Base-by-base conservation (phyloP, 345 rosid species). In the Citrus maxima region DNA sequence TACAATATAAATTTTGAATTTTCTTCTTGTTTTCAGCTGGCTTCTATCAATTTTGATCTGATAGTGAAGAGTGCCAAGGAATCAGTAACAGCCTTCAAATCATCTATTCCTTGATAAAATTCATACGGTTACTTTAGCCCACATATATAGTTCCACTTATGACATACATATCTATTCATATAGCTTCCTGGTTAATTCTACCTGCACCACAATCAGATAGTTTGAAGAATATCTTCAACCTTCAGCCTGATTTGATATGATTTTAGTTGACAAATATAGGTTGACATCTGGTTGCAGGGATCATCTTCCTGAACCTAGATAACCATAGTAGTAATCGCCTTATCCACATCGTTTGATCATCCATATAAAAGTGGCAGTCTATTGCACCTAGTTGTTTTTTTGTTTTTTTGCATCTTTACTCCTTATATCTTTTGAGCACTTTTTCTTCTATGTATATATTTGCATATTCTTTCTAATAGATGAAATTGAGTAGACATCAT, bases 31-130 rank as follows among this genome's bases (percentile, higher is more conserved):
- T 34, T 34, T 34, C 4, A 34, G 35, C 35, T 34, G 35, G 35
- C 35, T 34, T 4, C 5, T 4, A 34, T 34, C 35, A 34, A 34
- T 34, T 34, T 89, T 68, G 99, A 95, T 78, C 72, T 90, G 86
- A 88, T 91, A 25, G 75, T 88, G 61, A 92, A 87, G 88, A 89
- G 80, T 79, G 73, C 86, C 21, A 85, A 80, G 79, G 95, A 90
- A 72, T 83, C 87, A 71, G 86, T 81, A 40, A 90, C 89, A 67
- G 78, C 81, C 80, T 70, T 93, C 66, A 88, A 86, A 79, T 80
- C 86, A 35, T 75, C 89, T 40, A 81, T 62, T 34, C 87, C 87
- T 25, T 86, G 88, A 86, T 8, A 42, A 56, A 46, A 34, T 14
- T 78, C 6, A 21, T 30, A 28, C 21, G 72, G 54, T 75, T 37